Conservation (phyloP, 768 basidiomycete genomes). For the Collybiopsis confluens region DNA sequence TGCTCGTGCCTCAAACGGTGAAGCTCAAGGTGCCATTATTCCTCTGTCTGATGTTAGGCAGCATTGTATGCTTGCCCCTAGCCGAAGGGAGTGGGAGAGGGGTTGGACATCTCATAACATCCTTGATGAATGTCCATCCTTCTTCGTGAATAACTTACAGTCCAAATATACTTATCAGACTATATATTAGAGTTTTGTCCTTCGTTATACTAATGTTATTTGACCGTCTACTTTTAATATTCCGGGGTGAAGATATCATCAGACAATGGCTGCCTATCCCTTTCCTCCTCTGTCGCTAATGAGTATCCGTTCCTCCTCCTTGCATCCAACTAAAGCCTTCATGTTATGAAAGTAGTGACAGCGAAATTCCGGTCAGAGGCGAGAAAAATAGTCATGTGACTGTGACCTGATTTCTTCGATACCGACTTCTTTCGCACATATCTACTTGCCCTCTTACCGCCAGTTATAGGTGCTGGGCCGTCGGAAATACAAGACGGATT, state of each 20-base stretch:
- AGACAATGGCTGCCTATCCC: constrained; percentile 60
- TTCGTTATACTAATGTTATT: no score
- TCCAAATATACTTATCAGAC: constrained; percentile 23
- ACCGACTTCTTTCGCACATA: constrained; percentile 66
- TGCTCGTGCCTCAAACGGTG: neutral
- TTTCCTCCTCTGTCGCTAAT: constrained; percentile 68
- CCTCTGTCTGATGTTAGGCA: constrained; percentile 25
- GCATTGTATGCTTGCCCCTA: constrained; percentile 29
- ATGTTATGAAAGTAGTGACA: constrained; percentile 80
- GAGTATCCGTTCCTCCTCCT: constrained; percentile 31
- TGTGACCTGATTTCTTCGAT: constrained; percentile 67
- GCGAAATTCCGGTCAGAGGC: constrained; percentile 63
- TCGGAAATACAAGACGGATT: constrained; percentile 66
- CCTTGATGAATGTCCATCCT: constrained; percentile 15
- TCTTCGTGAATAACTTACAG: constrained; percentile 23
- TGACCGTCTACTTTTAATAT: no score
- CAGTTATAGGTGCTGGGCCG: constrained; percentile 68
- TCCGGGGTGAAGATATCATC: constrained; percentile 81
- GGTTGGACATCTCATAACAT: no score
- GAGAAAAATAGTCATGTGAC: no score
- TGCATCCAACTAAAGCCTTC: constrained; percentile 33
- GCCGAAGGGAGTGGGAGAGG: no score
- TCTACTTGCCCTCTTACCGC: constrained; percentile 68
- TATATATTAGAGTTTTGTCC: constrained; percentile 23
- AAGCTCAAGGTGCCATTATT: constrained; percentile 19